Base-by-base conservation (phyloP, 2,329 filamentous ascomycete genomes). In the Fusarium longipes region DNA sequence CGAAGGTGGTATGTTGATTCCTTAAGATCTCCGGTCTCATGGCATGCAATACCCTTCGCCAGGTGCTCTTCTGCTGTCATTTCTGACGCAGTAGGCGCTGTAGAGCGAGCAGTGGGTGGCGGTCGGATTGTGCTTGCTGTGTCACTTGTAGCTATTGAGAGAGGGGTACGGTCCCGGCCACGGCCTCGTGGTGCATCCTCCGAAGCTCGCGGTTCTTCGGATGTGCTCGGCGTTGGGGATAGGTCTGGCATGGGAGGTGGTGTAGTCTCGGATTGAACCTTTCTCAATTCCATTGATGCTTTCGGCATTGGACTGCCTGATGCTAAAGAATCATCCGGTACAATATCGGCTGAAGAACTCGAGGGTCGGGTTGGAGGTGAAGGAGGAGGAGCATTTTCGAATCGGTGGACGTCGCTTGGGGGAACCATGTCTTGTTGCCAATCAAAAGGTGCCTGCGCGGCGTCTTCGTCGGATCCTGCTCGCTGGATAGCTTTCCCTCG, bases 1-100 rank as follows among this genome's bases (percentile, higher is more conserved):
- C 96, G 91, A 42, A 99, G 85, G 76, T 99, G 96, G 75, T 98
- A 99, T 1, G 96, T 98, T 0, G 95, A 98, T 78, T 98, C 94
- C 66, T 94, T 93, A 29, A 97, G 82, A 12, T 92, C 90, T 18
- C 95, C 95, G 44, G 90, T 89, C 76, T 97, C 93, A 75, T 99
- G 96, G 61, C 93, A 90, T 64, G 93, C 89, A 57, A 99, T 96
- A 10, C 93, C 96, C 79, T 95, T 96, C 27, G 91, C 86, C 43
- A 98, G 87, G 76, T 99, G 95, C 61, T 98, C 91, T 69, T 98
- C 94, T 0, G 93, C 85, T 5, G 92, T 91, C 74, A 93, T 88
- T 30, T 93, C 91, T 4, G 88, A 86, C 39, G 87, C 83, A 6
- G 86, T 85, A 8, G 87, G 86, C 14, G 85, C 81, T 67, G 82